Conservation (phyloP, 768 basidiomycete species). For the Tricholomella constricta region DNA sequence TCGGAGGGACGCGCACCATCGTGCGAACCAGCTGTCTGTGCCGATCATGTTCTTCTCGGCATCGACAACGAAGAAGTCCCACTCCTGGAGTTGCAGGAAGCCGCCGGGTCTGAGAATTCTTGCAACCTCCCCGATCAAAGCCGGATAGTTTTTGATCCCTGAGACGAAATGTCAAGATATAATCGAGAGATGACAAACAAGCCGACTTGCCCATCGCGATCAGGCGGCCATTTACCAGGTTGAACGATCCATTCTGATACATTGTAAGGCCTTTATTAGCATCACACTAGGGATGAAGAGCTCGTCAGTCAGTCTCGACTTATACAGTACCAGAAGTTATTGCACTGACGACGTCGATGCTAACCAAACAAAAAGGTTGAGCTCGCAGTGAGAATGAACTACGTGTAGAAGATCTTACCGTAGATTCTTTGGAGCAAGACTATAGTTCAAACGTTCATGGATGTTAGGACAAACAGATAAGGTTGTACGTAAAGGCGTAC, state of each 20-base stretch:
- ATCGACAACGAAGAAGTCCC: slow-evolving; percentile 8
- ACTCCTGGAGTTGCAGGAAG: slow-evolving; percentile 3
- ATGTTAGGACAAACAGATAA: background rate
- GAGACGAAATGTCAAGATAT: background rate
- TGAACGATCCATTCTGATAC: background rate
- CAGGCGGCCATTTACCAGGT: slow-evolving; percentile 2
- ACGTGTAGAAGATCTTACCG: background rate
- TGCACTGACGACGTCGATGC: slow-evolving; percentile 1
- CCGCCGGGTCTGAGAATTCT: slow-evolving; percentile 1
- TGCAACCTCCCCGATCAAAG: slow-evolving; percentile 1
- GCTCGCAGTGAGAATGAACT: too few species aligned
- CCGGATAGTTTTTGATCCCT: slow-evolving; percentile 5
- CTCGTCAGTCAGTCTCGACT: too few species aligned
- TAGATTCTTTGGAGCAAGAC: background rate
- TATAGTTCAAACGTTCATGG: background rate
- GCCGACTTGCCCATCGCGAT: slow-evolving; percentile 3
- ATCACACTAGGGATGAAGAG: background rate
- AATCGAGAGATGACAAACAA: too few species aligned
- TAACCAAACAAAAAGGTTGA: background rate
- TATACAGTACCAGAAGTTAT: background rate
- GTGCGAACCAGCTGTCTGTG: slow-evolving; percentile 2
- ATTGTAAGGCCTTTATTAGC: slow-evolving; percentile 1
- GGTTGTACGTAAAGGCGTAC: background rate
- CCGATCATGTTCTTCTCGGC: background rate
- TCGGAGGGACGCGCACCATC: slow-evolving; percentile 5